Evolutionary conservation across 139 green algal species (phyloP).

Genomic region (Volvox reticuliferus): DNA sequence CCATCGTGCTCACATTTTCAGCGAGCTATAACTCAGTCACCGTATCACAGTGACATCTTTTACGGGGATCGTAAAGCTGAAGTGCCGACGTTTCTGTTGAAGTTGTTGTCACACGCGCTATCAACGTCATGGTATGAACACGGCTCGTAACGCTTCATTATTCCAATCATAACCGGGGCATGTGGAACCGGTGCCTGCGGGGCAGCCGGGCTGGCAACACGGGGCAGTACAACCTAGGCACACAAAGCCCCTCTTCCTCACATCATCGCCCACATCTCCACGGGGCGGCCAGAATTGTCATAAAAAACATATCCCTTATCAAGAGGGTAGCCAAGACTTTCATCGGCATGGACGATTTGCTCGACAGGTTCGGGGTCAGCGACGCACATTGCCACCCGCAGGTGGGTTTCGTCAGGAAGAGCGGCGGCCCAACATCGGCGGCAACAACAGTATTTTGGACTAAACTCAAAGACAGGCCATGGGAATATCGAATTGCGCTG

Average conservation of each 20-base stretch:
- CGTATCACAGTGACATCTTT: too few species aligned
- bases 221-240: neutral
- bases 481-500: too few species aligned
- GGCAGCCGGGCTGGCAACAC: neutral
- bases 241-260: neutral
- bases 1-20: too few species aligned
- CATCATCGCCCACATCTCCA: neutral
- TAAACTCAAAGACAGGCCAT: too few species aligned
- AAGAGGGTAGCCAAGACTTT: too few species aligned
- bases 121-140: too few species aligned
- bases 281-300: neutral
- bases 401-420: neutral
- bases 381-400: slow-evolving; percentile 61
- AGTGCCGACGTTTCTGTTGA: too few species aligned
- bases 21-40: too few species aligned
- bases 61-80: too few species aligned
- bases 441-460: neutral
- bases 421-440: neutral
- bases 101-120: too few species aligned
- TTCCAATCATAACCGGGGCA: neutral
- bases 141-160: too few species aligned
- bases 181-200: slow-evolving; percentile 12
- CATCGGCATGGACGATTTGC: neutral
- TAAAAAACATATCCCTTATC: too few species aligned
- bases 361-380: slow-evolving; percentile 5